These are phyloP conservation scores for Puccinia polysora DNA, from an alignment of 1,284 basidiomycete species.

Conservation along the genomic window DNA sequence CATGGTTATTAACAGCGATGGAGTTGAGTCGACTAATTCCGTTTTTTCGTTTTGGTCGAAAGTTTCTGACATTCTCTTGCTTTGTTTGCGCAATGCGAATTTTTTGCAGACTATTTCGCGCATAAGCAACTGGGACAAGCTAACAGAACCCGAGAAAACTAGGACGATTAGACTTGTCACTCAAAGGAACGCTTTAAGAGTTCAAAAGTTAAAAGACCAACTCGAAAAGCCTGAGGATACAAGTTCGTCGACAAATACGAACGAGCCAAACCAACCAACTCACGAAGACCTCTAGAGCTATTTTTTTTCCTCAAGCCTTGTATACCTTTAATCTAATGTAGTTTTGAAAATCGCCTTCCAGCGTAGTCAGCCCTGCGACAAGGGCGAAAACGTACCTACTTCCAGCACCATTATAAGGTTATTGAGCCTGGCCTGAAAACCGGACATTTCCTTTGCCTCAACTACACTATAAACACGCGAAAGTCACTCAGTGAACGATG, in stretches of 20 bases:
- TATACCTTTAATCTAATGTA: too few relatives aligned
- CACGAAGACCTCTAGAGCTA: slow-evolving; percentile 10
- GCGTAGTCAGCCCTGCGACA: too few relatives aligned
- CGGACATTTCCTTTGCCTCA: too few relatives aligned
- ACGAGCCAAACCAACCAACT: not conserved
- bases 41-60: not conserved
- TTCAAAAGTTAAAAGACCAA: slow-evolving; percentile 27
- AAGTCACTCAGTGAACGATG: too few relatives aligned
- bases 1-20: slow-evolving; percentile 43
- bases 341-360: too few relatives aligned
- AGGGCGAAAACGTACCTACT: too few relatives aligned
- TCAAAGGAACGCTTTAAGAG: slow-evolving; percentile 28
- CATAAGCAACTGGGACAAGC: slow-evolving; percentile 42
- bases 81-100: not conserved
- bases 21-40: slow-evolving; percentile 4
- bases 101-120: slow-evolving; percentile 30
- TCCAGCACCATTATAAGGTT: too few relatives aligned
- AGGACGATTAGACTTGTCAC: slow-evolving; percentile 31
- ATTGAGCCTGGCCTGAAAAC: too few relatives aligned
- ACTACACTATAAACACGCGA: too few relatives aligned
- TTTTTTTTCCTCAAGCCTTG: too few relatives aligned
- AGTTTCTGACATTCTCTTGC: not conserved
- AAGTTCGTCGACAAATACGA: not conserved
- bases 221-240: not conserved
- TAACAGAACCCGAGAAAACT: slow-evolving; percentile 29